Evolutionary conservation across 2,329 filamentous ascomycete genomes (phyloP).

Genomic region (Colletotrichum australisinense): DNA sequence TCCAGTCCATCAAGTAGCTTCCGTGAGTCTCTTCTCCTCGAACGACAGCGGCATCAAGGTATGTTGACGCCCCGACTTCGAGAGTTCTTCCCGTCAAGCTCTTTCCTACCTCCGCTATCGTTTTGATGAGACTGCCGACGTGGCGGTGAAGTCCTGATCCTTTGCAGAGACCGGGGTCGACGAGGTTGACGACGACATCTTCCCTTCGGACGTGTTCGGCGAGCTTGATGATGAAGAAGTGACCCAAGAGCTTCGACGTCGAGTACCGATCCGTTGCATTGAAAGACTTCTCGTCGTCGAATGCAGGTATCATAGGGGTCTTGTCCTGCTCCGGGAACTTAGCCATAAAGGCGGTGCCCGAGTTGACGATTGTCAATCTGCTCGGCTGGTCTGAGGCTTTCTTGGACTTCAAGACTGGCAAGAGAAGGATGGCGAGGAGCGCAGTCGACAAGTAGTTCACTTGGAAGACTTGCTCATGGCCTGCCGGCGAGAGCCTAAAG

Average conservation of each 20-base stretch:
- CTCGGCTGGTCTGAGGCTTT: conserved; percentile 36
- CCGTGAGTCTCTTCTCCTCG: conserved; percentile 62
- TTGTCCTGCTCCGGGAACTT: conserved; percentile 40
- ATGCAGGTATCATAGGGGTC: conserved; percentile 39
- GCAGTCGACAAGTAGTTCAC: conserved; percentile 65
- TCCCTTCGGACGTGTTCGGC: conserved; percentile 49
- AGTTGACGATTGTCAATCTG: conserved; percentile 45
- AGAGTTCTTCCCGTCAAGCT: conserved; percentile 42
- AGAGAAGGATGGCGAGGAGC: conserved; percentile 52
- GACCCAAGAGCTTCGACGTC: conserved; percentile 44
- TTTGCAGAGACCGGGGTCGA: conserved; percentile 56
- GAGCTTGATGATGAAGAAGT: conserved; percentile 50
- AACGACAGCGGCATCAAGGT: conserved; percentile 55
- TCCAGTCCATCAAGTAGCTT: conserved; percentile 58
- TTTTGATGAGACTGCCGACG: not conserved
- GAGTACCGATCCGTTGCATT: conserved; percentile 38
- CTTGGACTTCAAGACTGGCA: conserved; percentile 46
- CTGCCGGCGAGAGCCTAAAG: conserved; percentile 40
- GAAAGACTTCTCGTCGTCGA: conserved; percentile 44
- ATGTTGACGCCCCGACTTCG: conserved; percentile 54
- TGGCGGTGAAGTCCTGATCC: conserved; percentile 55
- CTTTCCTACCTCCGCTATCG: conserved; percentile 28
- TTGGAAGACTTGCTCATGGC: conserved; percentile 57
- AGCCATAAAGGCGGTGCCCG: conserved; percentile 40
- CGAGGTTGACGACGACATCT: conserved; percentile 57